A percentile compares a stretch with the other conserved stretches of the same genome.
Conservation (phyloP, 306 rosid genomes). For the Fragaria ananassa region DNA sequence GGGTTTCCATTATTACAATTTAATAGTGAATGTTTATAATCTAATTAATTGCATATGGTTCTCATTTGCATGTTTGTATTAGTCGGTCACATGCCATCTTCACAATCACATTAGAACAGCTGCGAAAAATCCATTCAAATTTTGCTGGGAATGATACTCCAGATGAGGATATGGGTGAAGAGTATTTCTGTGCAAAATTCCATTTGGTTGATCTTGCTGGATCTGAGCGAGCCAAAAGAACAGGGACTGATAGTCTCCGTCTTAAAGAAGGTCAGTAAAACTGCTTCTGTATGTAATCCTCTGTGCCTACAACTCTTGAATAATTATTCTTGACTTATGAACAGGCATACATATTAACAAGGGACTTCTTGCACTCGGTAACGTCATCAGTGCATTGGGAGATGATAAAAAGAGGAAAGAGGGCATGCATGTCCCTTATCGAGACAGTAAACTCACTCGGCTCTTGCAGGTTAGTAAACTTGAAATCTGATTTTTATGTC, state of each 20-base stretch:
- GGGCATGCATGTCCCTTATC: slow-evolving; percentile 71
- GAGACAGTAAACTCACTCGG: slow-evolving; percentile 90
- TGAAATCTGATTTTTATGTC: slow-evolving; percentile 12
- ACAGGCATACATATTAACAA: slow-evolving; percentile 76
- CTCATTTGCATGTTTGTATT: slow-evolving; percentile 29
- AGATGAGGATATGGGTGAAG: slow-evolving; percentile 83
- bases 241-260: slow-evolving; percentile 75
- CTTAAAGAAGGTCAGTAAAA: slow-evolving; percentile 62
- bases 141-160: slow-evolving; percentile 51
- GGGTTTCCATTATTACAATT: slow-evolving; percentile 12
- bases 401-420: slow-evolving; percentile 87
- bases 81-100: slow-evolving; percentile 95
- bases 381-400: slow-evolving; percentile 81
- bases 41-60: slow-evolving; percentile 29
- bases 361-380: slow-evolving; percentile 92
- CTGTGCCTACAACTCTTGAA: slow-evolving; percentile 11
- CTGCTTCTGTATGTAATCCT: slow-evolving; percentile 11
- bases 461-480: slow-evolving; percentile 69
- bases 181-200: slow-evolving; percentile 76
- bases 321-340: slow-evolving; percentile 16
- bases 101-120: slow-evolving; percentile 80
- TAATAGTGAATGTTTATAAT: slow-evolving; percentile 17
- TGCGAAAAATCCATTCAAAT: slow-evolving; percentile 57
- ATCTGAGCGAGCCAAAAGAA: slow-evolving; percentile 85
- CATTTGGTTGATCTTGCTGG: slow-evolving; percentile 93